Base-by-base conservation (phyloP, 164 flowering plant species). In the Magnolia changhungtana region DNA sequence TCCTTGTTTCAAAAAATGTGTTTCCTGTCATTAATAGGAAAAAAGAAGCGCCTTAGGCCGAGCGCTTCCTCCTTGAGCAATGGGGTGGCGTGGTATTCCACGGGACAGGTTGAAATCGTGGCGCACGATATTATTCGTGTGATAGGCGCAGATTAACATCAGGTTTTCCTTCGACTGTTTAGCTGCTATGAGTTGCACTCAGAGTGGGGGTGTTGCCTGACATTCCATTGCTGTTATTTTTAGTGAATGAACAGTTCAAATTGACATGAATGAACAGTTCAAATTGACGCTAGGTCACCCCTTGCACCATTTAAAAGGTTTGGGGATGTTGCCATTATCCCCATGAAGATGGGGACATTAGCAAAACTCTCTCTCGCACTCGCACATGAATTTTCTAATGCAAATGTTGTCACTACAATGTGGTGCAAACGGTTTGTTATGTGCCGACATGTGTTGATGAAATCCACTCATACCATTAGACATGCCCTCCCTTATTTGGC, bases 71-170 rank as follows among this genome's bases (percentile, higher is more conserved):
- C 80, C 89, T 78, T 75, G 64, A 86, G 79, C 11, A 51, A 78
- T 66, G 90, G 82, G 85, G 88, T 77, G 83, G 89, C 88, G 90
- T 86, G 90, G 89, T 89, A 87, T 87, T 89, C 91, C 90, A 87
- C 88, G 85, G 82, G 90, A 86, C 84, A 85, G 87, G 88, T 83
- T 83, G 49, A 58, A 65, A 67, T 85, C 81, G 90, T 87, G 90
- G 91, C 91, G 84, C 83, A 86, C 85, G 74, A 78, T 37, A 37
- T 75, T 78, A 55, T 55, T 55, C 18, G 88, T 88, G 89, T 75
- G 89, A 82, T 85, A 68, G 91, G 91, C 91, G 80, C 79, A 84
- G 19, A 88, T 78, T 72, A 82, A 18, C 73, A 78, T 55, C 37
- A 52, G 69, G 85, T 80, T 63, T 55, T 75, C 80, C 86, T 63